Conservation (phyloP, 1,284 basidiomycete genomes). For the Porodaedalea pini region DNA sequence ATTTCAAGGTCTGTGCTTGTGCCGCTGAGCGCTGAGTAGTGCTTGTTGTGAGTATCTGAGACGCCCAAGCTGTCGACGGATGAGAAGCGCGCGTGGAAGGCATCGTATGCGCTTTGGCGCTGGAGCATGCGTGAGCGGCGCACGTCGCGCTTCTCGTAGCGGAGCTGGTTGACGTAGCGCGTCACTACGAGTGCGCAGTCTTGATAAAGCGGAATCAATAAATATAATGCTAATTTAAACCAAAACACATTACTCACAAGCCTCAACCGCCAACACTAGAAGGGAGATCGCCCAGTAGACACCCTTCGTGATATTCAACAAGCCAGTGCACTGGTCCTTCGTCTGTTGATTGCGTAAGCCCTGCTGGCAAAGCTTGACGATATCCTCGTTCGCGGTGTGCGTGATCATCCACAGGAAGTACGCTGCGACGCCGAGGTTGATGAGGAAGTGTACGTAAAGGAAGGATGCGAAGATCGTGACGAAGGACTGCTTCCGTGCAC, state of each 20-base stretch:
- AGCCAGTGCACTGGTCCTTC: slow-evolving; percentile 41
- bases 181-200: slow-evolving; percentile 56
- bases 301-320: slow-evolving; percentile 41
- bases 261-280: slow-evolving; percentile 45
- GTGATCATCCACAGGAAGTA: slow-evolving; percentile 51
- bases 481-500: slow-evolving; percentile 58
- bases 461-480: slow-evolving; percentile 54
- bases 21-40: slow-evolving; percentile 5
- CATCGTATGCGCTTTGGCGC: slow-evolving; percentile 20
- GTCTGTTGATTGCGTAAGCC: slow-evolving; percentile 40
- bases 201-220: slow-evolving; percentile 26
- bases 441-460: slow-evolving; percentile 52
- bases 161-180: slow-evolving; percentile 55
- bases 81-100: slow-evolving; percentile 17
- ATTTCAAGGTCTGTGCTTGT: background rate
- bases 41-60: background rate
- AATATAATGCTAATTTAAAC: background rate
- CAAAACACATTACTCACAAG: slow-evolving; percentile 41
- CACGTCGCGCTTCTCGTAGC: slow-evolving; percentile 44
- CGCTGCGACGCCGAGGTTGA: slow-evolving; percentile 51
- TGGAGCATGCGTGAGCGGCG: slow-evolving; percentile 32
- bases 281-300: slow-evolving; percentile 46
- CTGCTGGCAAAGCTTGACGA: slow-evolving; percentile 42
- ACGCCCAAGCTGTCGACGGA: background rate
- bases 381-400: slow-evolving; percentile 40